Conservation (phyloP, 176 grass and related monocot genomes). For the Ananas comosus region DNA sequence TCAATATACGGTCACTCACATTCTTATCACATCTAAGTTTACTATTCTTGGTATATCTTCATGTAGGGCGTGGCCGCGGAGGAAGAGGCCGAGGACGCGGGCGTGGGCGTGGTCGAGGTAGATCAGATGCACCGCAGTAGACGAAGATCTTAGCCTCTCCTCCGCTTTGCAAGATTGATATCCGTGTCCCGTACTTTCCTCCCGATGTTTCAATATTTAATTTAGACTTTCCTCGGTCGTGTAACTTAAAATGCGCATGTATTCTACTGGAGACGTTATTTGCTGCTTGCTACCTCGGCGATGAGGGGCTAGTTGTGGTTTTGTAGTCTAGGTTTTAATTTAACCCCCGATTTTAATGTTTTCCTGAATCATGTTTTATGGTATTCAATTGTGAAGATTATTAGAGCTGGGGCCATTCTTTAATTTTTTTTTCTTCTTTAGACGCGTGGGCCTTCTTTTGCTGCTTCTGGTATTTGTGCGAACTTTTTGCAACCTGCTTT, state of each 20-base stretch:
- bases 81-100: slow-evolving; percentile 28
- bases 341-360: slow-evolving; percentile 23
- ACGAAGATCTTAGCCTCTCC: not conserved
- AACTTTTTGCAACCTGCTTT: no score
- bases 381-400: slow-evolving; percentile 29
- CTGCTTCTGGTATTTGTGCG: no score
- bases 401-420: not conserved
- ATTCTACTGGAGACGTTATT: slow-evolving; percentile 24
- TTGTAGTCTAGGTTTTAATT: slow-evolving; percentile 66
- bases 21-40: not conserved
- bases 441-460: no score
- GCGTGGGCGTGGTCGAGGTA: slow-evolving; percentile 14
- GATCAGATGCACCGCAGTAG: not conserved
- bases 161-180: not conserved
- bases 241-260: not conserved
- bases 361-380: not conserved
- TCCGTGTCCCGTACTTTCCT: slow-evolving; percentile 10
- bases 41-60: not conserved
- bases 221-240: not conserved
- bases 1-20: not conserved
- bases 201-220: not conserved
- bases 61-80: slow-evolving; percentile 25
- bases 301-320: slow-evolving; percentile 52
- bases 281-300: slow-evolving; percentile 30
- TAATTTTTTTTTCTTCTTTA: no score